A percentile compares a stretch with the other conserved stretches of the same genome.
These are phyloP conservation scores for Ophiostoma triangulosporum DNA, from an alignment of 2,329 filamentous ascomycete species.

Conservation along the genomic window DNA sequence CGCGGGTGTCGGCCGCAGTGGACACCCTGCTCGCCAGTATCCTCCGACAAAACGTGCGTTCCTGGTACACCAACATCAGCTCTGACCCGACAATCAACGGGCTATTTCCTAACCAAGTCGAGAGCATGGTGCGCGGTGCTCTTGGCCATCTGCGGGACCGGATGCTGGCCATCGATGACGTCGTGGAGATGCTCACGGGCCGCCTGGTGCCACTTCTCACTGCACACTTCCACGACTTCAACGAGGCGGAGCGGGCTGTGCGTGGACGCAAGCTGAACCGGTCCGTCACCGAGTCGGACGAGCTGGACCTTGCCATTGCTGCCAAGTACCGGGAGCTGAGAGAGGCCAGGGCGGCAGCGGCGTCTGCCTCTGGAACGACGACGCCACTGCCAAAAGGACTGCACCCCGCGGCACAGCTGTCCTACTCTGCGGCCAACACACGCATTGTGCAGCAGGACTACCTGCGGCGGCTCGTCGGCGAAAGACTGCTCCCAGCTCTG, in stretches of 20 bases:
- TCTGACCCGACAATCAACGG: slow-evolving; percentile 18
- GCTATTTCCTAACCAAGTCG: slow-evolving; percentile 72
- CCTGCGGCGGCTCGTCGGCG: slow-evolving; percentile 57
- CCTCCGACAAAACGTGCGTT: slow-evolving; percentile 69
- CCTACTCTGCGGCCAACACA: slow-evolving; percentile 56
- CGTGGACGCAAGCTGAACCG: slow-evolving; percentile 78
- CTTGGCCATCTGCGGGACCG: slow-evolving; percentile 58
- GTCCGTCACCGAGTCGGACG: slow-evolving; percentile 88
- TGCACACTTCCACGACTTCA: slow-evolving; percentile 77
- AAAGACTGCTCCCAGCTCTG: slow-evolving; percentile 55
- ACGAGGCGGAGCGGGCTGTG: slow-evolving; percentile 75
- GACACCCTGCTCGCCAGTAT: slow-evolving; percentile 67
- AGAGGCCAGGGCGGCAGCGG: background rate
- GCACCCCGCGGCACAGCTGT: slow-evolving; percentile 71
- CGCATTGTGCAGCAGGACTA: slow-evolving; percentile 82
- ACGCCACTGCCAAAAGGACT: slow-evolving; percentile 35
- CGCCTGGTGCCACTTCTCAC: slow-evolving; percentile 80
- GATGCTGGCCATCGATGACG: slow-evolving; percentile 66
- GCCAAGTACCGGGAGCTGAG: slow-evolving; percentile 63
- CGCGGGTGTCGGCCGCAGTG: slow-evolving; percentile 64
- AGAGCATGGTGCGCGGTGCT: slow-evolving; percentile 62
- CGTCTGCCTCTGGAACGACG: background rate
- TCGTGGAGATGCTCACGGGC: slow-evolving; percentile 71
- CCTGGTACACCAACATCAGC: slow-evolving; percentile 85
- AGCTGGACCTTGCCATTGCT: slow-evolving; percentile 91